These are phyloP conservation scores for Protomyces arabidopsidicola DNA, from an alignment of 1,139 yeast species.

Conservation along the genomic window DNA sequence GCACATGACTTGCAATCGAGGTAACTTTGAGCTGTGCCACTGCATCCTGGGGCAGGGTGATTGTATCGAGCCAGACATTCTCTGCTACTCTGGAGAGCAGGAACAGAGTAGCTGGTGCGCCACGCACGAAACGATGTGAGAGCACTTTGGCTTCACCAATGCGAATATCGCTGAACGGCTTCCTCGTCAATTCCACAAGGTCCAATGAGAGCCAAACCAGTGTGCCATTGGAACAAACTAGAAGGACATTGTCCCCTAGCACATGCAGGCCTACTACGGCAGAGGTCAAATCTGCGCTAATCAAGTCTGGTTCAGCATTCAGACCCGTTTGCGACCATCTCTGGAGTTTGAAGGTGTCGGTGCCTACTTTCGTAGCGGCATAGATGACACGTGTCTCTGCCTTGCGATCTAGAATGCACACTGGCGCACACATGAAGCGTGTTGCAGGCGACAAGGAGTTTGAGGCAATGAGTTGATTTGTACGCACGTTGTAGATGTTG, in stretches of 20 bases:
- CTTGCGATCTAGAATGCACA: conserved; percentile 4
- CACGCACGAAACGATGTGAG: not conserved
- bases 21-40: not conserved
- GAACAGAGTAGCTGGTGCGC: not conserved
- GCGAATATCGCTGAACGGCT: not conserved
- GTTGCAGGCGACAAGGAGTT: conserved; percentile 19
- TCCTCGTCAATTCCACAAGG: not conserved
- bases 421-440: conserved; percentile 18
- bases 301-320: conserved; percentile 4
- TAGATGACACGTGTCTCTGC: not conserved
- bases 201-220: not conserved
- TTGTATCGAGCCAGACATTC: not conserved
- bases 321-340: conserved; percentile 1
- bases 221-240: not conserved
- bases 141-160: not conserved
- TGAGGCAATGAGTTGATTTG: conserved; percentile 16
- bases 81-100: not conserved
- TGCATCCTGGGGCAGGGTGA: not conserved
- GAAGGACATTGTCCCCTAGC: not conserved
- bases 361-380: conserved; percentile 12
- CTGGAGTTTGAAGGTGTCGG: conserved; percentile 6
- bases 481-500: conserved; percentile 13
- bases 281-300: not conserved
- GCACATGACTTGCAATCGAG: not conserved
- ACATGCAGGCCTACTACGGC: not conserved